A percentile compares a stretch with the other conserved stretches of the same genome.
These are phyloP conservation scores for Malus asiatica DNA, from an alignment of 306 rosid genomes.

Conservation along the genomic window DNA sequence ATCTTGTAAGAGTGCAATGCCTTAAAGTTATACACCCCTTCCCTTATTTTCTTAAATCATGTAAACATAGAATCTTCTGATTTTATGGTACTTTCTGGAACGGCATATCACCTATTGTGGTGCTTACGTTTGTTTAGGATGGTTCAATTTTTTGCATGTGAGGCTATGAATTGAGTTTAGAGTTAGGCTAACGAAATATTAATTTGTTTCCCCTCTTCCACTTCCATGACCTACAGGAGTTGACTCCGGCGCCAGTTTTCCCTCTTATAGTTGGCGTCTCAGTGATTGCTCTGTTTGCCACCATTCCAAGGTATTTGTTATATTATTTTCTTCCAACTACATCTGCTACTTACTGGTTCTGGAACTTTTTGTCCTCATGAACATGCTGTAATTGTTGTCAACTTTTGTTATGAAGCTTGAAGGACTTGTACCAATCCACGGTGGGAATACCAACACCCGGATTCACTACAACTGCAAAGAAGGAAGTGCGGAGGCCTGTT, in stretches of 20 bases:
- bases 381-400: background rate
- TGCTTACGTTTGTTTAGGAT: background rate
- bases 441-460: constrained; percentile 73
- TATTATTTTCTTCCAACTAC: constrained; percentile 2
- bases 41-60: background rate
- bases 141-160: background rate
- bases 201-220: background rate
- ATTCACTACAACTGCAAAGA: constrained; percentile 46
- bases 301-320: constrained; percentile 66
- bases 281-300: constrained; percentile 58
- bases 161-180: background rate
- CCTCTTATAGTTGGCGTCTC: constrained; percentile 73
- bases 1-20: background rate
- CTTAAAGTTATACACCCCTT: background rate
- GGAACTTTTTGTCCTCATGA: background rate
- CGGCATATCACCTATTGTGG: background rate
- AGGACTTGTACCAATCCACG: constrained; percentile 70
- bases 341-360: background rate
- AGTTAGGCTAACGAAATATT: background rate
- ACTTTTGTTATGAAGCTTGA: constrained; percentile 41
- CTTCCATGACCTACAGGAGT: constrained; percentile 49
- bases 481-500: constrained; percentile 58
- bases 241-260: constrained; percentile 87
- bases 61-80: background rate
- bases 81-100: background rate